Percentiles rank a stretch among this genome's conserved stretches.
Conservation (phyloP, 345 rosid species). For the Hypericum androsaemum region DNA sequence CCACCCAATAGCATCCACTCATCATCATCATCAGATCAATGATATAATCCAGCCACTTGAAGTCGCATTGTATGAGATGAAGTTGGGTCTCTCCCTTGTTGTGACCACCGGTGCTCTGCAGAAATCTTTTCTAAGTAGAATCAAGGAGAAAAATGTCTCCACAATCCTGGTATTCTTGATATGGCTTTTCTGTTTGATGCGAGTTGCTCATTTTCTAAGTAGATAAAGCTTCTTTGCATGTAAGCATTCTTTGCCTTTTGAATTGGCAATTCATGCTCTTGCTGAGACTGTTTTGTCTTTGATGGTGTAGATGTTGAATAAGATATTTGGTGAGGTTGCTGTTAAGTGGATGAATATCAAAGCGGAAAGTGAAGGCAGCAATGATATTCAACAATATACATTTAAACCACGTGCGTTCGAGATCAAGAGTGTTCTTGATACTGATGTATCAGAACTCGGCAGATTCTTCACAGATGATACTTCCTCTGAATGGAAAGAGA, state of each 20-base stretch:
- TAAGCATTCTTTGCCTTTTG: constrained; percentile 19
- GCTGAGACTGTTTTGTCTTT: constrained; percentile 3
- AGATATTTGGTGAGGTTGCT: constrained; percentile 48
- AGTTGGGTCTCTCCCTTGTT: constrained; percentile 64
- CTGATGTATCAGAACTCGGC: constrained; percentile 51
- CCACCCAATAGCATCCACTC: no score
- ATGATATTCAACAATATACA: constrained; percentile 48
- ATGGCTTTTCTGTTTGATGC: constrained; percentile 31
- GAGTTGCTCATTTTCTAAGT: constrained; percentile 45
- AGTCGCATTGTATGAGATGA: constrained; percentile 88
- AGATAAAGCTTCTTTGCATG: constrained; percentile 60
- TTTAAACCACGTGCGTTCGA: constrained; percentile 70
- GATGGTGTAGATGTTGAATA: constrained; percentile 50
- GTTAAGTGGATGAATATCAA: constrained; percentile 73
- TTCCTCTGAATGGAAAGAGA: constrained; percentile 66
- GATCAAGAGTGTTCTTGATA: constrained; percentile 65
- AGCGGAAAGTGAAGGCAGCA: constrained; percentile 45
- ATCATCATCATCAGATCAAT: no score
- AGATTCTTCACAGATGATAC: constrained; percentile 46
- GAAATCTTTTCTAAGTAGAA: constrained; percentile 26
- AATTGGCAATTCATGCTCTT: constrained; percentile 6
- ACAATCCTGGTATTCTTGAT: constrained; percentile 41
- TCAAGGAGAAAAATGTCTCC: constrained; percentile 39
- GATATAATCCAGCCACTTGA: constrained; percentile 83
- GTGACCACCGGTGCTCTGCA: constrained; percentile 39